These are phyloP conservation scores for Metschnikowia vanudenii DNA, from an alignment of 805 yeast genomes.

Conservation along the genomic window DNA sequence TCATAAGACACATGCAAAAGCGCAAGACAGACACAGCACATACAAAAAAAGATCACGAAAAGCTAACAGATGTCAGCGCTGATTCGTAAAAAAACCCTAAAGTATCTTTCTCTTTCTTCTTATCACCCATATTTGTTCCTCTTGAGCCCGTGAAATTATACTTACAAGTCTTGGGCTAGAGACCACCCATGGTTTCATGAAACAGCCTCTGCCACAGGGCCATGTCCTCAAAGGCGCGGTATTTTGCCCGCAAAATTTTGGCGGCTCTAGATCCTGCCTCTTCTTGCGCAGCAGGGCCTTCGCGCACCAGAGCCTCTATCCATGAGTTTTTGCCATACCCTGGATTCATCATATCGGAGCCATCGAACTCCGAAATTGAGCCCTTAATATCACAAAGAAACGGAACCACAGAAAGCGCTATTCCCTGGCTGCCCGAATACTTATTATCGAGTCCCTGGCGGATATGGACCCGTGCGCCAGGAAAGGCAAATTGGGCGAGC, in stretches of 20 bases:
- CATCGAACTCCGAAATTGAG: not conserved
- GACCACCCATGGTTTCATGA: slow-evolving; percentile 4
- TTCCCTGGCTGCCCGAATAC: slow-evolving; percentile 13
- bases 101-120: no score
- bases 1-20: no score
- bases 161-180: not conserved
- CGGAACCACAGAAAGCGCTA: slow-evolving; percentile 7
- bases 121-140: no score
- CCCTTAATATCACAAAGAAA: not conserved
- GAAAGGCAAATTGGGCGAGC: slow-evolving; percentile 11
- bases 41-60: no score
- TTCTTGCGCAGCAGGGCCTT: not conserved
- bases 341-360: not conserved
- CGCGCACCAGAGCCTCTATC: not conserved
- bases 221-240: slow-evolving; percentile 9
- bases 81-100: no score
- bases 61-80: no score
- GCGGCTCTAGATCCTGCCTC: not conserved
- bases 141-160: no score
- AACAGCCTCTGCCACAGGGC: slow-evolving; percentile 17
- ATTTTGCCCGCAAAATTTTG: slow-evolving; percentile 6
- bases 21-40: no score
- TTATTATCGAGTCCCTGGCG: slow-evolving; percentile 3
- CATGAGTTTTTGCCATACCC: not conserved
- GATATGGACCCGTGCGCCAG: not conserved